Percentiles rank a stretch among this genome's conserved stretches.
Evolutionary conservation across 2,329 filamentous ascomycete genomes (phyloP).

Genomic region (Colletotrichum higginsianum): DNA sequence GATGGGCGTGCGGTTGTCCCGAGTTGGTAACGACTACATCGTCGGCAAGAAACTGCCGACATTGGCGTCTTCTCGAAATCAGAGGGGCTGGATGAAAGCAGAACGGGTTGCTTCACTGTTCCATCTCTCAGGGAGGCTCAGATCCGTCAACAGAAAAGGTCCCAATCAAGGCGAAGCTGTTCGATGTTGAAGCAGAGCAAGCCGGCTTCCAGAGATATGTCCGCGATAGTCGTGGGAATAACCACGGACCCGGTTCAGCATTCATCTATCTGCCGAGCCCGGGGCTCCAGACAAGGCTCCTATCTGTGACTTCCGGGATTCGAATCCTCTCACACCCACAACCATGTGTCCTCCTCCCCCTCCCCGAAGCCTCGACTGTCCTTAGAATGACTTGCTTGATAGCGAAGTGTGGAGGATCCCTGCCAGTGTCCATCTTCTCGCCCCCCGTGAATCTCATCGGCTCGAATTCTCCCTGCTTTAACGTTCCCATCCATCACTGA

Average conservation of each 20-base stretch:
- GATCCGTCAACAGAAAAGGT: too few species aligned
- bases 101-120: neutral
- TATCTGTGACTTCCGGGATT: neutral
- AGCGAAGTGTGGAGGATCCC: neutral
- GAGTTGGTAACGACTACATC: constrained; percentile 6
- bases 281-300: neutral
- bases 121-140: neutral
- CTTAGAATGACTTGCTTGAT: neutral
- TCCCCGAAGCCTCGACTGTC: too few species aligned
- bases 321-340: neutral
- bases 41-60: constrained; percentile 38
- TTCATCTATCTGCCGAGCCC: neutral
- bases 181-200: neutral
- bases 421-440: neutral
- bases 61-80: neutral
- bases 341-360: neutral
- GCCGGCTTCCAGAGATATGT: neutral
- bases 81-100: neutral
- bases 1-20: constrained; percentile 30
- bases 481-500: neutral
- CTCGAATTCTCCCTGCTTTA: constrained; percentile 27
- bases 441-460: constrained; percentile 18
- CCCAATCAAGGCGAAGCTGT: neutral
- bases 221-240: neutral
- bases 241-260: neutral